These are phyloP conservation scores for Gossypium stocksii DNA, from an alignment of 345 rosid genomes.

Conservation along the genomic window DNA sequence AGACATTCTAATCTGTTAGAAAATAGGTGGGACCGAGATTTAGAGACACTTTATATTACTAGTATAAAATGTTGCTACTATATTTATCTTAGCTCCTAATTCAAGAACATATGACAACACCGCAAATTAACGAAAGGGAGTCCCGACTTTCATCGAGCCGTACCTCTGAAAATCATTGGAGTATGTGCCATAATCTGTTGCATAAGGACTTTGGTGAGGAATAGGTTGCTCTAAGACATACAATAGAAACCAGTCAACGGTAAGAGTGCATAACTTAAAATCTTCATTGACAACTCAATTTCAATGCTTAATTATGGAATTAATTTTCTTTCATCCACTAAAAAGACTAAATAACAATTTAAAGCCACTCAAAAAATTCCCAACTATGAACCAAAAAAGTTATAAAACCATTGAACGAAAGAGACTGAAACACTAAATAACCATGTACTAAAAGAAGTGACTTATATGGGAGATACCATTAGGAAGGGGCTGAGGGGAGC, in stretches of 20 bases:
- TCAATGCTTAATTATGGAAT: background rate
- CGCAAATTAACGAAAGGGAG: no score
- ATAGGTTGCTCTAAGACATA: conserved; percentile 52
- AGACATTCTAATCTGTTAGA: background rate
- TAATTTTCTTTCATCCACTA: no score
- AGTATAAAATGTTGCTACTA: background rate
- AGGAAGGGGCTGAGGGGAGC: no score
- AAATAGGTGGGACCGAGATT: background rate
- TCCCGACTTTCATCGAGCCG: no score
- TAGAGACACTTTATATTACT: background rate
- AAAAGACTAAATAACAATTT: no score
- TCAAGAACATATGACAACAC: background rate
- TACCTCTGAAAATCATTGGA: conserved; percentile 26
- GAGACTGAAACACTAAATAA: no score
- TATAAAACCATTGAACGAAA: no score
- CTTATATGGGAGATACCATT: no score
- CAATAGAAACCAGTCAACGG: background rate
- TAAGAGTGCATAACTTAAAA: background rate
- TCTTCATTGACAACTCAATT: background rate
- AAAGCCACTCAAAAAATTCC: no score
- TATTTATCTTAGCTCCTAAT: background rate
- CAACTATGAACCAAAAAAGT: no score
- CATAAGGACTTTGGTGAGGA: conserved; percentile 51
- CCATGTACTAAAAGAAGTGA: no score
- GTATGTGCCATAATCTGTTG: conserved; percentile 43